Conservation (phyloP, 768 basidiomycete species). For the Holtermannia corniformis region DNA sequence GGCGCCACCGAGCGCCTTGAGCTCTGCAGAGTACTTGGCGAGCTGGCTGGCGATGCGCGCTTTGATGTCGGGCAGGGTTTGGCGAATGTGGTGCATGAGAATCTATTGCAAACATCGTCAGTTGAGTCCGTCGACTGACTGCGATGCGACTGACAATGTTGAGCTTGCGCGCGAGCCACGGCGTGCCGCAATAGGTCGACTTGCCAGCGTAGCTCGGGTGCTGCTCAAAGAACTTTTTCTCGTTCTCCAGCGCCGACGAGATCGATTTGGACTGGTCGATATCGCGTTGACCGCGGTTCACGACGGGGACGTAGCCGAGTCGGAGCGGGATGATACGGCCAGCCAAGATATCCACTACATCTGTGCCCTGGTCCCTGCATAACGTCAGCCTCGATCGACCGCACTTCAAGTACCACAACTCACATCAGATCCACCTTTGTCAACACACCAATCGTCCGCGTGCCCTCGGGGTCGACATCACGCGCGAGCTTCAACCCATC, state of each 20-base stretch:
- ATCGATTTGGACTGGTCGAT: slow-evolving; percentile 87
- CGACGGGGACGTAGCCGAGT: slow-evolving; percentile 94
- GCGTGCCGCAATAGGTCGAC: slow-evolving; percentile 92
- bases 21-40: slow-evolving; percentile 76
- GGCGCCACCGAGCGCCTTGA: slow-evolving; percentile 73
- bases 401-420: slow-evolving; percentile 37
- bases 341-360: slow-evolving; percentile 97
- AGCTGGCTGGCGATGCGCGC: slow-evolving; percentile 83
- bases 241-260: slow-evolving; percentile 70
- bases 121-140: neutral
- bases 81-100: slow-evolving; percentile 97
- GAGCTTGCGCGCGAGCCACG: slow-evolving; percentile 85
- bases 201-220: slow-evolving; percentile 89
- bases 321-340: slow-evolving; percentile 93
- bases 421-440: slow-evolving; percentile 98
- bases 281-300: slow-evolving; percentile 95
- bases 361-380: slow-evolving; percentile 88
- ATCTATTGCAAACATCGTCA: slow-evolving; percentile 51
- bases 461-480: slow-evolving; percentile 94
- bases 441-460: slow-evolving; percentile 92
- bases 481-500: slow-evolving; percentile 93
- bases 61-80: slow-evolving; percentile 98
- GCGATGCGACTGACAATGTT: slow-evolving; percentile 61
- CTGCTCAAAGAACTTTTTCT: slow-evolving; percentile 87
- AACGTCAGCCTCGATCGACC: neutral